phyloP scores from a whole-genome alignment of 345 rosid species.

The Raphanus raphanistrum region DNA sequence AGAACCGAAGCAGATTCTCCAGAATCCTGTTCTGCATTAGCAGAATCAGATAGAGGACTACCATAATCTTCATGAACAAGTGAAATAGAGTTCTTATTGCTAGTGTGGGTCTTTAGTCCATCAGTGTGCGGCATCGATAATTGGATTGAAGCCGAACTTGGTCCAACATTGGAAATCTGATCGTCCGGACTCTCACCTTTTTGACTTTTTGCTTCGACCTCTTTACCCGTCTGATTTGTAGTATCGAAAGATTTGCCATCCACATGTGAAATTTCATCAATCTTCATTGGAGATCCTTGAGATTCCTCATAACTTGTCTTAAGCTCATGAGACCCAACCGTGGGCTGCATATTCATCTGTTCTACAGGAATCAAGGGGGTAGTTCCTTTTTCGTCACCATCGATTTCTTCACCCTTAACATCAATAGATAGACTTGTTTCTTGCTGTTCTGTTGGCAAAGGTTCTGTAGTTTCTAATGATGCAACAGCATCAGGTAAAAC shows the following conservation, averaged over 20 bases:
- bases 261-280: constrained; percentile 12
- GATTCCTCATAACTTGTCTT: constrained; percentile 22
- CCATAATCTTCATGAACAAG: constrained; percentile 27
- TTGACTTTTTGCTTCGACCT: constrained; percentile 2
- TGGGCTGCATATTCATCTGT: constrained; percentile 10
- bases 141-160: constrained; percentile 20
- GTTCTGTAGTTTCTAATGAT: constrained; percentile 29
- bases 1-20: constrained; percentile 24
- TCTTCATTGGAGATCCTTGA: constrained; percentile 12
- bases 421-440: constrained; percentile 11
- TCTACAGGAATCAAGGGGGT: constrained; percentile 13
- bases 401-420: constrained; percentile 2
- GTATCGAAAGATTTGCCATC: constrained; percentile 12
- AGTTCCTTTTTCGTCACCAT: constrained; percentile 13
- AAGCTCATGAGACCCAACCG: background rate
- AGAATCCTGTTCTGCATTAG: constrained; percentile 20
- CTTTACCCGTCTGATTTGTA: constrained; percentile 25
- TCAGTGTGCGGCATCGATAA: constrained; percentile 12
- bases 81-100: constrained; percentile 26
- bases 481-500: constrained; percentile 19
- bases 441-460: constrained; percentile 20
- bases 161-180: constrained; percentile 2
- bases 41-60: constrained; percentile 23
- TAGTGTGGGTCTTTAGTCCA: constrained; percentile 13
- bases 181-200: background rate